Evolutionary conservation across 2,329 filamentous ascomycete genomes (phyloP).

Genomic region (Paradendryphiella salina): DNA sequence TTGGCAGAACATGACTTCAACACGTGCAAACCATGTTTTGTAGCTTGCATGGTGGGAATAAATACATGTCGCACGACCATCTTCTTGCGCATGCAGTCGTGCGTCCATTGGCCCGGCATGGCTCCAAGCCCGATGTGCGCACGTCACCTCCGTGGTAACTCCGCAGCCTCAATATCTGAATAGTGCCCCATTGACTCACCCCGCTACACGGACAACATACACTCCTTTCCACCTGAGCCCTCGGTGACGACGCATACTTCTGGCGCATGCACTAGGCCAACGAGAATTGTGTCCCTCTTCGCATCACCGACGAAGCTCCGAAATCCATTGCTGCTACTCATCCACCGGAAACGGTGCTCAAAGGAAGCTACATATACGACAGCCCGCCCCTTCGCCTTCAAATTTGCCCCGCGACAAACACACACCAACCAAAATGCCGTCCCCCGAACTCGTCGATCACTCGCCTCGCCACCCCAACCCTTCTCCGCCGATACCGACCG

Average conservation of each 20-base stretch:
- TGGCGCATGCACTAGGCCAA: neutral
- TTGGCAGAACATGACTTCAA: neutral
- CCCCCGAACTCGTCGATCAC: constrained; percentile 68
- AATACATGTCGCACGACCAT: neutral
- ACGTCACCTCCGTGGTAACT: constrained; percentile 20
- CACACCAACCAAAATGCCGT: constrained; percentile 44
- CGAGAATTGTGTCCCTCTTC: neutral
- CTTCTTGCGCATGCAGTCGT: neutral
- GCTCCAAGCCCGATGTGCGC: neutral
- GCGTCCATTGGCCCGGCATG: neutral
- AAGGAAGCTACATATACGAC: neutral
- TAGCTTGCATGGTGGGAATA: too few relatives aligned
- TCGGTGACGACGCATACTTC: neutral
- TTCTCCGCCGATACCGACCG: constrained; percentile 71
- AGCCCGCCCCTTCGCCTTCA: neutral
- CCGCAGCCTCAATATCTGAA: constrained; percentile 15
- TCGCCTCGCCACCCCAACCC: constrained; percentile 83
- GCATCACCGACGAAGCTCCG: constrained; percentile 5
- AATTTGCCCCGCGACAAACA: constrained; percentile 2
- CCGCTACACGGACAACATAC: constrained; percentile 4
- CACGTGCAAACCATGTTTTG: neutral
- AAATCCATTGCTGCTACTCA: neutral
- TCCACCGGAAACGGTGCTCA: neutral
- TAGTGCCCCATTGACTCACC: constrained; percentile 22
- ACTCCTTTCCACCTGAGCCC: neutral